phyloP scores from a whole-genome alignment of 2,329 filamentous ascomycete genomes.

The Hirsutella rhossiliensis region DNA sequence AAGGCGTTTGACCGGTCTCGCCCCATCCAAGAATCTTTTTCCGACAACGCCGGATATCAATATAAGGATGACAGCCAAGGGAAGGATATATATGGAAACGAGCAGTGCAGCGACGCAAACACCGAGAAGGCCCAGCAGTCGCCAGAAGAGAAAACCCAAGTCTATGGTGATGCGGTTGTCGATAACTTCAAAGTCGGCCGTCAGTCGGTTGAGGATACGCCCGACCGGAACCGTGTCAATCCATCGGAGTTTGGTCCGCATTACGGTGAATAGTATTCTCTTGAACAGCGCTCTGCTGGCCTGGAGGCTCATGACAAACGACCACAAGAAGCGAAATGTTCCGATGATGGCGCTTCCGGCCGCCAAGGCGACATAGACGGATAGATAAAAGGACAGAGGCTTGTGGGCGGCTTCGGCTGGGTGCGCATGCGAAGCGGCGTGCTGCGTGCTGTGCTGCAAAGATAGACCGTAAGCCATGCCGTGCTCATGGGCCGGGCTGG shows the following conservation, averaged over 20 bases:
- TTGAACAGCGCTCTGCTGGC: constrained; percentile 60
- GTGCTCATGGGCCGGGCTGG: constrained; percentile 14
- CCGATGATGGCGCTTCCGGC: constrained; percentile 43
- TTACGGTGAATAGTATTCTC: constrained; percentile 51
- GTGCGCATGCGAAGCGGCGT: constrained; percentile 20
- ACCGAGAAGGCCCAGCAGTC: constrained; percentile 49
- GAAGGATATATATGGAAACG: constrained; percentile 54
- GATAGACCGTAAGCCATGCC: constrained; percentile 31
- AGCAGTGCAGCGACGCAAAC: constrained; percentile 56
- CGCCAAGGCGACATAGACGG: constrained; percentile 53
- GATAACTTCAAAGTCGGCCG: constrained; percentile 62
- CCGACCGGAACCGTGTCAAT: constrained; percentile 70
- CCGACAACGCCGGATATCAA: constrained; percentile 45
- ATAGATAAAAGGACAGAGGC: constrained; percentile 49
- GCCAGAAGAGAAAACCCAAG: constrained; percentile 45
- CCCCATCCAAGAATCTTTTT: constrained; percentile 52
- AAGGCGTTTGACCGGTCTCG: constrained; percentile 63
- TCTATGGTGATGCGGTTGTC: constrained; percentile 56
- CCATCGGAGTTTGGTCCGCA: constrained; percentile 66
- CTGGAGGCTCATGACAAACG: constrained; percentile 52
- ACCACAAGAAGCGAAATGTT: constrained; percentile 48
- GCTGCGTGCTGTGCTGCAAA: constrained; percentile 32
- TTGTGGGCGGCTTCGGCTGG: constrained; percentile 20
- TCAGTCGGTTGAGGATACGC: constrained; percentile 67
- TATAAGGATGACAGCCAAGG: constrained; percentile 48